phyloP scores from a whole-genome alignment of 1,284 basidiomycete species.

The Cutaneotrichosporon cutaneum region DNA sequence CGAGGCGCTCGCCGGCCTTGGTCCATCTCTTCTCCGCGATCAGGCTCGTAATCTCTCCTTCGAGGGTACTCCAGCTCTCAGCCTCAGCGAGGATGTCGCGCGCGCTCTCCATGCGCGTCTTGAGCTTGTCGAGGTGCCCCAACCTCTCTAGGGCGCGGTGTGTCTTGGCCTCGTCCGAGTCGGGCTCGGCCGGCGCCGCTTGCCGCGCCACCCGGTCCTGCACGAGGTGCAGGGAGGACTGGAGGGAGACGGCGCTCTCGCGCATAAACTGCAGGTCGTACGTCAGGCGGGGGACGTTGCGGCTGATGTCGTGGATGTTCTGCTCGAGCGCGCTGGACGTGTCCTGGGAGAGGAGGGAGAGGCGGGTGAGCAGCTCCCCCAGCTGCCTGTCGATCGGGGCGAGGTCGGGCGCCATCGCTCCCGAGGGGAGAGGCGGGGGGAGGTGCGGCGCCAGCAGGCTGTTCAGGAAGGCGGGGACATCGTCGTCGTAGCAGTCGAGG shows the following conservation, averaged over 20 bases:
- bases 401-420: constrained; percentile 55
- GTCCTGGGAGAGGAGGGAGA: constrained; percentile 81
- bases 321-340: constrained; percentile 79
- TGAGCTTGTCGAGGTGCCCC: constrained; percentile 74
- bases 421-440: constrained; percentile 22
- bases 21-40: constrained; percentile 65
- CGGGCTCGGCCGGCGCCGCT: constrained; percentile 15
- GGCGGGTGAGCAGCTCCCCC: constrained; percentile 66
- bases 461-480: constrained; percentile 51
- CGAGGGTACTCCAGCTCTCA: constrained; percentile 89
- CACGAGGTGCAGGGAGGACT: constrained; percentile 63
- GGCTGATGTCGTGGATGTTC: constrained; percentile 82
- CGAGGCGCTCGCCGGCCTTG: constrained; percentile 82
- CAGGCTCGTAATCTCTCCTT: constrained; percentile 80
- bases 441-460: constrained; percentile 38
- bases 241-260: constrained; percentile 76
- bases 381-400: constrained; percentile 70
- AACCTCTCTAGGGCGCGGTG: constrained; percentile 63
- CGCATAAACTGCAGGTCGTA: constrained; percentile 95
- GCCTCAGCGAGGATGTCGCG: constrained; percentile 84
- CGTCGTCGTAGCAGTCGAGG: constrained; percentile 42
- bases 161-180: constrained; percentile 35
- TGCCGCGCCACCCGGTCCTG: constrained; percentile 54
- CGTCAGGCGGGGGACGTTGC: constrained; percentile 78
- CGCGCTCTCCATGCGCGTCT: constrained; percentile 78